These are phyloP conservation scores for Epichloe hybrida DNA, from an alignment of 2,329 filamentous ascomycete species.

Conservation along the genomic window DNA sequence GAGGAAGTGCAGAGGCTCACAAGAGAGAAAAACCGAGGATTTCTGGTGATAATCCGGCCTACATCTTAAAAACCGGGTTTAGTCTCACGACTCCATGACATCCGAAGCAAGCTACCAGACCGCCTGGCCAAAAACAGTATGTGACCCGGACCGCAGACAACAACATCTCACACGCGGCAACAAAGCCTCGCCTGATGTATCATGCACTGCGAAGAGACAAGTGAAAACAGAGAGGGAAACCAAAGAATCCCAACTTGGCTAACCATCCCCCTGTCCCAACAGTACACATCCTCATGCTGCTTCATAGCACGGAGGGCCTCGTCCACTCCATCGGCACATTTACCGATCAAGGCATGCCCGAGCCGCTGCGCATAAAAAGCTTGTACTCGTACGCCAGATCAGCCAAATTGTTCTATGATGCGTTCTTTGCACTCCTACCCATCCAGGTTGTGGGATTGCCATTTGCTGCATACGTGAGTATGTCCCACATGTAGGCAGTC, in stretches of 20 bases:
- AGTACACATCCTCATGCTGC: constrained; percentile 19
- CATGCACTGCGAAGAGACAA: too few species aligned
- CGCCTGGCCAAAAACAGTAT: constrained; percentile 15
- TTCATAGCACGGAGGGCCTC: constrained; percentile 17
- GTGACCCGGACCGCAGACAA: constrained; percentile 4
- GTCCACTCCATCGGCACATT: constrained; percentile 22
- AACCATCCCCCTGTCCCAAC: not conserved
- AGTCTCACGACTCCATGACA: constrained; percentile 14
- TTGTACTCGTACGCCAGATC: constrained; percentile 24
- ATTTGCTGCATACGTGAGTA: constrained; percentile 20
- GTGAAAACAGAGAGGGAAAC: too few species aligned
- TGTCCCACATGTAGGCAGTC: constrained; percentile 23
- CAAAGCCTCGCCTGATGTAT: too few species aligned
- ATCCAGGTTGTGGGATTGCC: constrained; percentile 19
- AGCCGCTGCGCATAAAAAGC: constrained; percentile 18
- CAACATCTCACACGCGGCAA: not conserved
- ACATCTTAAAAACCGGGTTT: constrained; percentile 20
- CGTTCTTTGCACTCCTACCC: constrained; percentile 20
- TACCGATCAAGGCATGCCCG: constrained; percentile 16
- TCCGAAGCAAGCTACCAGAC: constrained; percentile 13
- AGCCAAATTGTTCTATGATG: constrained; percentile 22
- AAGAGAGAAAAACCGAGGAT: constrained; percentile 18
- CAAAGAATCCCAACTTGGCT: not conserved
- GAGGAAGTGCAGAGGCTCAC: constrained; percentile 24
- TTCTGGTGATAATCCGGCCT: constrained; percentile 15